phyloP scores from a whole-genome alignment of 2,329 filamentous ascomycete species.

The Venturia asperata region DNA sequence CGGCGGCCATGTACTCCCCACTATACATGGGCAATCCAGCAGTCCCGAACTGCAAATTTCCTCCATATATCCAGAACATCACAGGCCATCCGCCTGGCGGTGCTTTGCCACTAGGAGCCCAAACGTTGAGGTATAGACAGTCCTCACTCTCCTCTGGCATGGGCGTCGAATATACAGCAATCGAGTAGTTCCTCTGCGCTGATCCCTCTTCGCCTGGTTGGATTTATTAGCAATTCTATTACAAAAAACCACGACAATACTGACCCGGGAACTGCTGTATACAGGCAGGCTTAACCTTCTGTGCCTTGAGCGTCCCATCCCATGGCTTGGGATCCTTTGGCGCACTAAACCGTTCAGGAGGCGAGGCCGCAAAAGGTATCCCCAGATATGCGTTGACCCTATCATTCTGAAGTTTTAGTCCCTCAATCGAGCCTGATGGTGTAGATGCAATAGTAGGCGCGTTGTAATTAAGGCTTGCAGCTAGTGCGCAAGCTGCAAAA shows the following conservation, averaged over 20 bases:
- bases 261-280: conserved; percentile 9
- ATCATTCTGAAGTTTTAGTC: conserved; percentile 19
- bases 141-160: conserved; percentile 31
- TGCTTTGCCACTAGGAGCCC: conserved; percentile 27
- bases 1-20: conserved; percentile 29
- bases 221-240: background rate
- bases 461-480: background rate
- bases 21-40: conserved; percentile 28
- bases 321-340: conserved; percentile 24
- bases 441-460: background rate
- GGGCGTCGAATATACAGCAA: conserved; percentile 29
- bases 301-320: conserved; percentile 11
- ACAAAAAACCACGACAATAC: background rate
- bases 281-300: conserved; percentile 12
- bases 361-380: conserved; percentile 30
- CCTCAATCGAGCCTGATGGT: background rate
- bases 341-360: conserved; percentile 29
- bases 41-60: conserved; percentile 28
- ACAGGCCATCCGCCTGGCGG: conserved; percentile 27
- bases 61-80: conserved; percentile 33
- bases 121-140: conserved; percentile 32
- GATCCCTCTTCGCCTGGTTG: conserved; percentile 21
- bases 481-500: background rate
- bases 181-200: conserved; percentile 27
- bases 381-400: conserved; percentile 31